Base-by-base conservation (phyloP, 805 yeast species). In the Candida ulmi region DNA sequence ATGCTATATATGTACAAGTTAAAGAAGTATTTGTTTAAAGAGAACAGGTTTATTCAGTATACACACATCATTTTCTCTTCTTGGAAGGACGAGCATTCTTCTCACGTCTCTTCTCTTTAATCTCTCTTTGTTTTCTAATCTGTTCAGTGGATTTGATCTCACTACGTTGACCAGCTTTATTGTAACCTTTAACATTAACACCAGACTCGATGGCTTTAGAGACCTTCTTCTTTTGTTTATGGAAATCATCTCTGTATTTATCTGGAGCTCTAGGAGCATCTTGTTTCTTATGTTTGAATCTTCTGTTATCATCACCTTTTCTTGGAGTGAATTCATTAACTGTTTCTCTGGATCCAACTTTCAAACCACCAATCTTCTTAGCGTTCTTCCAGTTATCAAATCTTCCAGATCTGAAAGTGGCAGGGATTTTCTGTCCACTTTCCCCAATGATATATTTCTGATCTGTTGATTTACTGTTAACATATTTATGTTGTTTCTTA, bases 221-320 rank as follows among this genome's bases (percentile, higher is more conserved):
- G 36, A 86, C 91, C 65, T 84, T 82, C 68, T 80, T 79, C 76
- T 84, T 80, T 60, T 91, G 96, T 47, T 71, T 71, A 43, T 78
- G 73, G 64, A 76, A 93, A 62, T 93, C 90, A 56, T 90, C 96
- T 65, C 98, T 78, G 50, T 69, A 78, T 63, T 76, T 88, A 55
- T 88, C 97, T n/a, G 99, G 96, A 30, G 81, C 64, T 57, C 79
- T 85, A 30, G 99, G 99, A 2, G 96, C 90, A 44, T 75, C 74
- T 35, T 66, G 67, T 55, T 75, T 76, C 46, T 80, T 78, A 58
- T 93, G 98, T 62, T 78, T 78, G 70, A 78, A 87, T 48, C 74
- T 63, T 41, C 75, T 74, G 28, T 71, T 65, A n/a, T 61, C 61
- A 44, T 44, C 53, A 17, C 53, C 44, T 29, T 55, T 33, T 55